Base-by-base conservation (phyloP, 768 basidiomycete genomes). In the Gelatoporia subvermispora region DNA sequence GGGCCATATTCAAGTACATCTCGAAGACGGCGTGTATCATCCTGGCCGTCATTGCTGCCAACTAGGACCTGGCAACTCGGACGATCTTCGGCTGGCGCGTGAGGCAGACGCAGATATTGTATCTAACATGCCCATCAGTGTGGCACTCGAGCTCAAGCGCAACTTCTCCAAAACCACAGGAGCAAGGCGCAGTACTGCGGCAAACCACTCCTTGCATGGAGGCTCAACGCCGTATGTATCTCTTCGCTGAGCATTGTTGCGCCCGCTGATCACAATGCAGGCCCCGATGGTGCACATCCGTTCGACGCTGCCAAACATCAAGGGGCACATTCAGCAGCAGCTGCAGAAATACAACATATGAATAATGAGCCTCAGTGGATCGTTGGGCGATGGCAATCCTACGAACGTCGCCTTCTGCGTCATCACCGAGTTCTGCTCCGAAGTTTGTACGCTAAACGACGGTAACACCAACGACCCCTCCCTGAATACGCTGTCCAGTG, bases 281-380 rank as follows among this genome's bases (percentile, higher is more conserved):
- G 94, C 98, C 62, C 83, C 98, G 45, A 98, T 98, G 94, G 93
- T 95, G 69, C 96, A 99, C 69, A 97, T 99, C 65, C 89, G 91
- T 48, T 82, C 90, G 45, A 97, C 93, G 18, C 78, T 99, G n/a
- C 96, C 96, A 25, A 96, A 99, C 65, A 98, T 98, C 77, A 99
- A 99, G 73, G 79, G 83, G 15, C 84, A 93, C 59, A 98, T 99
- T 64, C 77, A 84, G n/a, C 78, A 86, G 52, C 93, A 97, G 60
- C 77, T 94, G 41, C 79, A 84, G 68, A 95, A 94, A 63, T 97
- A 78, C 75, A 90, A 79, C 49, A 73, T 82, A 1, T 95, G 98
- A 66, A 76, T 99, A 38, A 69, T 72, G 37, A 71, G 82, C 9
- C 84, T 99, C 25, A 95, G 96, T 50, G 96, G 96, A 11, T 72